phyloP scores from a whole-genome alignment of 345 rosid genomes.

The Leavenworthia alabamica region DNA sequence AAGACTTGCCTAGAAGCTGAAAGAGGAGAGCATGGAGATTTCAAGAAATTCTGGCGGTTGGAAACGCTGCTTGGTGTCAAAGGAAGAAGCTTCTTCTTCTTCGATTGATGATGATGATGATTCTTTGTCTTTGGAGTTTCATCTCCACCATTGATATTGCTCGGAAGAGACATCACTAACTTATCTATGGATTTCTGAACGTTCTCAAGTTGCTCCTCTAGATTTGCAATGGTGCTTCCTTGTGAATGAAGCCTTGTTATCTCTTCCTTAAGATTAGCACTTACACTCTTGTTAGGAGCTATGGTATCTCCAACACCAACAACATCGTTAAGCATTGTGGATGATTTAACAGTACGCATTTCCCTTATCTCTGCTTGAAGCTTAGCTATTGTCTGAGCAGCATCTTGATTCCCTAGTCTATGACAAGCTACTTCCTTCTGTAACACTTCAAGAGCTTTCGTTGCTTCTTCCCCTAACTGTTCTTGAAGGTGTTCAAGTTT shows the following conservation, averaged over 20 bases:
- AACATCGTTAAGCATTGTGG: constrained; percentile 45
- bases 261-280: constrained; percentile 95
- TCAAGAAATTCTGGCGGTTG: constrained; percentile 65
- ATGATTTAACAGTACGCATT: constrained; percentile 58
- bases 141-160: constrained; percentile 51
- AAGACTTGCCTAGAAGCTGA: constrained; percentile 68
- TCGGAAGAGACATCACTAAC: constrained; percentile 91
- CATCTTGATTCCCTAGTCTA: constrained; percentile 97
- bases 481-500: constrained; percentile 98
- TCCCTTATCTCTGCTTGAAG: constrained; percentile 94
- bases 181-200: constrained; percentile 98
- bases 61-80: constrained; percentile 63
- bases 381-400: constrained; percentile 97
- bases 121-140: constrained; percentile 55
- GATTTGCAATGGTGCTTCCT: constrained; percentile 86
- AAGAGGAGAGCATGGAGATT: constrained; percentile 88
- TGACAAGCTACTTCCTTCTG: constrained; percentile 98
- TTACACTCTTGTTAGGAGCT: constrained; percentile 74
- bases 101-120: constrained; percentile 43
- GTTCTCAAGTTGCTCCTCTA: constrained; percentile 91
- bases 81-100: constrained; percentile 82
- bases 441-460: constrained; percentile 85
- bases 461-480: constrained; percentile 95
- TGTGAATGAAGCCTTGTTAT: constrained; percentile 98
- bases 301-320: constrained; percentile 43